Percentiles rank a stretch among this genome's conserved stretches.
These are phyloP conservation scores for Physcomitrellopsis africana DNA, from an alignment of 225 moss, liverwort and hornwort genomes.

Conservation along the genomic window DNA sequence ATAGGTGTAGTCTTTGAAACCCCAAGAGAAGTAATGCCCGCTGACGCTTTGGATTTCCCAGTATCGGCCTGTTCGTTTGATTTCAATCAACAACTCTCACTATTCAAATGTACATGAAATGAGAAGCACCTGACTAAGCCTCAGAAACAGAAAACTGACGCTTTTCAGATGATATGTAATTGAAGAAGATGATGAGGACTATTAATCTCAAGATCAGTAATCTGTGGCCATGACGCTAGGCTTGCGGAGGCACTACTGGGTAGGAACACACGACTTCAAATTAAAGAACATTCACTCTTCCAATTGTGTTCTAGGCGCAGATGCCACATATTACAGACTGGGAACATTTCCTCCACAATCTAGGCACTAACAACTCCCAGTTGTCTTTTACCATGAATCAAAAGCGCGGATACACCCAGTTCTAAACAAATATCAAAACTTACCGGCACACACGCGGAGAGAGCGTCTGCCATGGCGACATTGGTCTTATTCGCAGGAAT, in stretches of 20 bases:
- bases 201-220: too few species aligned
- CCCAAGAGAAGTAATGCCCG: neutral
- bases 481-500: slow-evolving; percentile 50
- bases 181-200: too few species aligned
- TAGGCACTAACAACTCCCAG: too few species aligned
- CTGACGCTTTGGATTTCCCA: slow-evolving; percentile 18
- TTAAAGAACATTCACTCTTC: too few species aligned
- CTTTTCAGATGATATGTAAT: neutral
- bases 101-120: neutral
- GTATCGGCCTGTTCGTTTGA: slow-evolving; percentile 28
- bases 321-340: too few species aligned
- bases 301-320: too few species aligned
- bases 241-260: too few species aligned
- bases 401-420: too few species aligned
- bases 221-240: too few species aligned
- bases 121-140: neutral
- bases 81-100: neutral
- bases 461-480: slow-evolving; percentile 55
- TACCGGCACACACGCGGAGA: slow-evolving; percentile 38
- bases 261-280: too few species aligned
- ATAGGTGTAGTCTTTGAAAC: slow-evolving; percentile 36
- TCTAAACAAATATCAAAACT: neutral
- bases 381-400: too few species aligned
- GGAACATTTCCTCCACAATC: too few species aligned
- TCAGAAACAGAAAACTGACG: neutral